phyloP scores from a whole-genome alignment of 305 asterid genomes.

The Fraxinus dipetala region DNA sequence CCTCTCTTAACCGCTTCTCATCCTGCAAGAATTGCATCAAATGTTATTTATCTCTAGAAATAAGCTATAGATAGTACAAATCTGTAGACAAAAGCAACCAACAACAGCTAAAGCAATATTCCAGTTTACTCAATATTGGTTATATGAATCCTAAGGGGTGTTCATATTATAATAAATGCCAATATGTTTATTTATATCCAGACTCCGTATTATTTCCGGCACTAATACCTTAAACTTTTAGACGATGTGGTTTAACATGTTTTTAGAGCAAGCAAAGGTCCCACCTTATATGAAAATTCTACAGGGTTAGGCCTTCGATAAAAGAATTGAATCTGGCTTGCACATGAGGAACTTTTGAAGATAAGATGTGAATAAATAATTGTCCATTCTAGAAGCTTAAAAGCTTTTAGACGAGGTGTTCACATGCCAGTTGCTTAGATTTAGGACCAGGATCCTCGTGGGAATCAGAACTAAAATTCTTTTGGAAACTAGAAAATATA shows the following conservation, averaged over 20 bases:
- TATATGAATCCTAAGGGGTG: neutral
- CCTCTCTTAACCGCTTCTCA: constrained; percentile 58
- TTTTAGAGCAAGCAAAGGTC: no score
- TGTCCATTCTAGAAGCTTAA: neutral
- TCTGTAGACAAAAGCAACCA: neutral
- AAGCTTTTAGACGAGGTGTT: neutral
- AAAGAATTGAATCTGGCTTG: neutral
- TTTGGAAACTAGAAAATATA: neutral
- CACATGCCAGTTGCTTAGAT: neutral
- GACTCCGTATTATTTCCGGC: no score
- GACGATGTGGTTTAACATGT: no score
- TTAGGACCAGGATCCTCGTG: neutral
- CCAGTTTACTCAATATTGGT: neutral
- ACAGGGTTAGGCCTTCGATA: neutral
- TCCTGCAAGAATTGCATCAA: constrained; percentile 42
- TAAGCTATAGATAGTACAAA: neutral
- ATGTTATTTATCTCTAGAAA: neutral
- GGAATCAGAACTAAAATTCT: neutral
- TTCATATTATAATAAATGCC: neutral
- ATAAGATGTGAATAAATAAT: neutral
- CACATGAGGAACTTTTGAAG: neutral
- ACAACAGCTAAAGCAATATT: neutral
- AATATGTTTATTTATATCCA: no score
- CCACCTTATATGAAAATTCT: neutral
- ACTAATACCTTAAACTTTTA: neutral